These are phyloP conservation scores for Tillandsia leiboldiana DNA, from an alignment of 176 grass and related monocot species.

Conservation along the genomic window DNA sequence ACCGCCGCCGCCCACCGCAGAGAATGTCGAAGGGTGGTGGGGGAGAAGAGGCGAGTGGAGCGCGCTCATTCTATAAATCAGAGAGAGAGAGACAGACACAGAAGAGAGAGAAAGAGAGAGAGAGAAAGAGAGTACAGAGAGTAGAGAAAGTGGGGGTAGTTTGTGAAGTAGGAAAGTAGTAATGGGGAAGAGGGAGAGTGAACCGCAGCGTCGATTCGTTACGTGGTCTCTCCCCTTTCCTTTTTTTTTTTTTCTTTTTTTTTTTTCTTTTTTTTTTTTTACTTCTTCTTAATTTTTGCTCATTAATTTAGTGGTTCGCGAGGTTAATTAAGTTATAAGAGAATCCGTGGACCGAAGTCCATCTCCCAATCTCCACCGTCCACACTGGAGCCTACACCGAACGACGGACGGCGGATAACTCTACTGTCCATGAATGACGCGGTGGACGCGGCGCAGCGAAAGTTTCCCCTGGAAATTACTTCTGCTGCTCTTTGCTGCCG, in stretches of 20 bases:
- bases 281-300: neutral
- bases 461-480: neutral
- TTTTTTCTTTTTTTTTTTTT: neutral
- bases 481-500: neutral
- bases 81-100: neutral
- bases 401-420: too few relatives aligned
- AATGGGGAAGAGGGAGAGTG: neutral
- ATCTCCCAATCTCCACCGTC: too few relatives aligned
- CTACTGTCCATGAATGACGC: too few relatives aligned
- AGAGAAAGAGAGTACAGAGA: neutral
- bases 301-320: neutral
- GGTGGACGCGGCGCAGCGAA: too few relatives aligned
- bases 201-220: slow-evolving; percentile 4
- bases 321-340: neutral
- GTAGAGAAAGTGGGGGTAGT: neutral
- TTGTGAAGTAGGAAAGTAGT: neutral
- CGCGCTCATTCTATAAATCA: neutral
- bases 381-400: too few relatives aligned
- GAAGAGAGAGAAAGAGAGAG: neutral
- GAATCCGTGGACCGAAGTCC: too few relatives aligned
- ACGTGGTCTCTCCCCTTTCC: neutral
- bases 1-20: neutral
- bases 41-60: neutral
- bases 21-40: neutral
- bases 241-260: neutral